Base-by-base conservation (phyloP, 2,329 filamentous ascomycete species). In the Escovopsis sp. region DNA sequence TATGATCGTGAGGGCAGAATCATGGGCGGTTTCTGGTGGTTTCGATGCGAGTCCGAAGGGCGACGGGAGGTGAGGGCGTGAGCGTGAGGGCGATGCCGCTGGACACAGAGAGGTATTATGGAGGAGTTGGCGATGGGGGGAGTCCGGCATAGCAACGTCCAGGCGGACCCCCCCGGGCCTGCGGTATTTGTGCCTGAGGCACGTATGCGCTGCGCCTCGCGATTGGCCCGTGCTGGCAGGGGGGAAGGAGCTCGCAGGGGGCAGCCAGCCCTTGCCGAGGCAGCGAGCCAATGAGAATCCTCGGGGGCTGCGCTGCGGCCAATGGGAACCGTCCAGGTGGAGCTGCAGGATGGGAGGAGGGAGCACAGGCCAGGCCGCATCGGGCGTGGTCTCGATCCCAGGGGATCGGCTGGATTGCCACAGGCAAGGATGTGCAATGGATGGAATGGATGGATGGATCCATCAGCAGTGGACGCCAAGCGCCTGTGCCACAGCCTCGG, bases 91-190 rank as follows among this genome's bases (percentile, higher is more conserved):
- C n/a, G 21, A 3, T 25, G 21, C 21, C 7, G 21, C 9, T 25
- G 34, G 35, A 34, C 34, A 30, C 8, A 34, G 21, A 33, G 34
- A 39, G 43, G 41, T 38, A 42, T 41, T 39, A 41, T 41, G 39
- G 28, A 33, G 29, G 30, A 32, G 28, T 41, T 39, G 21, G 11
- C 31, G 29, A 35, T 35, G 40, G 40, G 40, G 38, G 31, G 23
- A 25, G 21, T n/a, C n/a, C 33, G 26, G 35, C 39, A 27, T 40
- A 44, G 40, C 38, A 39, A 38, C 35, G 17, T 33, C 23, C 23
- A 14, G 14, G n/a, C 21, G 17, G 12, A 25, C 16, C 16, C 19
- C 12, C 21, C 12, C n/a, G 13, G 19, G n/a, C n/a, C 4, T 14
- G 31, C 12, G 31, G 17, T 14, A 9, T n/a, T n/a, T 9, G 5